Conservation (phyloP, 108 stramenopile genomes). For the Mayamaea pseudoterrestris region DNA sequence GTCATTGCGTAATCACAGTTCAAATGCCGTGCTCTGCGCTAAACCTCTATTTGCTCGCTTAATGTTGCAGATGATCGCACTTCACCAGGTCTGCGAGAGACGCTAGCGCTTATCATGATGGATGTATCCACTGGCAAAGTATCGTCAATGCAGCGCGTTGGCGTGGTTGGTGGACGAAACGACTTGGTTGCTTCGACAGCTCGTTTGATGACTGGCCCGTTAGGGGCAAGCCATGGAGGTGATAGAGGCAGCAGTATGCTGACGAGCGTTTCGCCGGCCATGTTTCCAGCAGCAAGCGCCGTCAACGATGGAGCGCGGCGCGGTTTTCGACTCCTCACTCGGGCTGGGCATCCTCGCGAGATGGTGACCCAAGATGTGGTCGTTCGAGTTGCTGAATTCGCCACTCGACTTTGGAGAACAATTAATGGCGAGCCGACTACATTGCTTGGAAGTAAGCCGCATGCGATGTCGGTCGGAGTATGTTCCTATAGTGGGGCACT, state of each 20-base stretch:
- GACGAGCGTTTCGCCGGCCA: slow-evolving; percentile 34
- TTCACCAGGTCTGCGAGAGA: slow-evolving; percentile 62
- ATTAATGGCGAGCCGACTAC: slow-evolving; percentile 59
- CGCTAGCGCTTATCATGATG: slow-evolving; percentile 66
- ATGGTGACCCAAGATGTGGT: slow-evolving; percentile 25
- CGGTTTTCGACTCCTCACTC: slow-evolving; percentile 48
- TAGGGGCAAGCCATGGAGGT: slow-evolving; percentile 66
- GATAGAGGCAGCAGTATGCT: slow-evolving; percentile 66
- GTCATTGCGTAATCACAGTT: slow-evolving; percentile 1
- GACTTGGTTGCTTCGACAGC: slow-evolving; percentile 43
- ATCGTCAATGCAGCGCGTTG: slow-evolving; percentile 76
- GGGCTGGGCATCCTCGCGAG: slow-evolving; percentile 44
- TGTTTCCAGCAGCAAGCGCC: slow-evolving; percentile 63
- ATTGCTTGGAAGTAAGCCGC: background rate
- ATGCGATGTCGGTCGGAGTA: slow-evolving; percentile 16
- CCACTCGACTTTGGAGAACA: slow-evolving; percentile 67
- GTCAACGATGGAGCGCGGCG: slow-evolving; percentile 80
- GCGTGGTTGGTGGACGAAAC: slow-evolving; percentile 45
- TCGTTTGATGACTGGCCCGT: slow-evolving; percentile 58
- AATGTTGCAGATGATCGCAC: slow-evolving; percentile 19
- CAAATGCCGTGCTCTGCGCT: background rate
- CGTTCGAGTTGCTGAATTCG: slow-evolving; percentile 67
- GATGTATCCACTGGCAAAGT: slow-evolving; percentile 81
- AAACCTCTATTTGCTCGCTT: background rate
- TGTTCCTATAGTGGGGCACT: slow-evolving; percentile 57